A percentile compares a stretch with the other conserved stretches of the same genome.
Evolutionary conservation across 1,284 basidiomycete species (phyloP).

Genomic region (Lignosus rhinocerotis): DNA sequence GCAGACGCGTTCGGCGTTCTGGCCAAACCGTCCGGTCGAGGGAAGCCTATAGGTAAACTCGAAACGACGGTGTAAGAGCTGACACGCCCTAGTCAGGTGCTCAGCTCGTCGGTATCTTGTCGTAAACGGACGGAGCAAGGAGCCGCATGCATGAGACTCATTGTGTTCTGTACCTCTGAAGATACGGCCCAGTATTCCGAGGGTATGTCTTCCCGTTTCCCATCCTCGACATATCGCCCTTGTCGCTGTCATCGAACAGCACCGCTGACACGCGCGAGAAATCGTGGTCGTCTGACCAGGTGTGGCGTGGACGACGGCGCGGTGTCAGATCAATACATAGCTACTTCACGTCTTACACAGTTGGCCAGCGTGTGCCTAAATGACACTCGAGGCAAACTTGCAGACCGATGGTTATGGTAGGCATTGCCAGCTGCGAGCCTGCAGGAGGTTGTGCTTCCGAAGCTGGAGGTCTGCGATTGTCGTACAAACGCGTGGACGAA

Average conservation of each 20-base stretch:
- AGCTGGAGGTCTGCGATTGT: not conserved
- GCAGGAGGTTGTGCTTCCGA: not conserved
- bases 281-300: too few relatives aligned
- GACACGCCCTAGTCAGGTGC: slow-evolving; percentile 15
- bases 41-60: slow-evolving; percentile 13
- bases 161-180: not conserved
- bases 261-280: too few relatives aligned
- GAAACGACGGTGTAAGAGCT: slow-evolving; percentile 8
- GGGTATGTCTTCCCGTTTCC: not conserved
- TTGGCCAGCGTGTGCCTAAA: too few relatives aligned
- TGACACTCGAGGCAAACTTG: too few relatives aligned
- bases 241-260: not conserved
- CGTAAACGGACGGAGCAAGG: slow-evolving; percentile 20
- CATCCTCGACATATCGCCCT: not conserved
- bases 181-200: not conserved
- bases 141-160: slow-evolving; percentile 12
- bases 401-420: not conserved
- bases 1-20: not conserved
- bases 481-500: not conserved
- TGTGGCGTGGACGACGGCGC: too few relatives aligned
- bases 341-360: too few relatives aligned
- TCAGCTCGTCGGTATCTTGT: slow-evolving; percentile 2
- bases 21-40: slow-evolving; percentile 5
- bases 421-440: not conserved
- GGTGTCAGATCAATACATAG: too few relatives aligned